Percentiles rank a stretch among this genome's conserved stretches.
phyloP scores from a whole-genome alignment of 345 rosid genomes.

The Populus ilicifolia region DNA sequence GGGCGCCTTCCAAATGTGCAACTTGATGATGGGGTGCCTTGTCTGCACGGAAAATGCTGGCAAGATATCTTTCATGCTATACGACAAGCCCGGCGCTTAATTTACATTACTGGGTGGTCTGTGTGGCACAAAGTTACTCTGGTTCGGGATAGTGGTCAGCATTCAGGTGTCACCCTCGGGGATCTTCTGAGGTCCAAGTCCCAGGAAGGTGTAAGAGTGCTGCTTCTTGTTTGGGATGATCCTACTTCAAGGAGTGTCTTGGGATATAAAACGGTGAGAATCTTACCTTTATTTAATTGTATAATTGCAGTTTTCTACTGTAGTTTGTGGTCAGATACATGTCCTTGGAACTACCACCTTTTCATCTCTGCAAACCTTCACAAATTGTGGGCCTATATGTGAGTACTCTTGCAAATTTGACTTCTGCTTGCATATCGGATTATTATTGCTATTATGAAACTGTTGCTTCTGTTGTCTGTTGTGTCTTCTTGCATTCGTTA shows the following conservation, averaged over 20 bases:
- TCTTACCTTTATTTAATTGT: not conserved
- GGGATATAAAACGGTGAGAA: constrained; percentile 78
- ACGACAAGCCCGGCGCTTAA: constrained; percentile 67
- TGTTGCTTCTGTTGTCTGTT: not conserved
- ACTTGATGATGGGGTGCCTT: constrained; percentile 61
- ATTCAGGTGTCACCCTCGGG: constrained; percentile 54
- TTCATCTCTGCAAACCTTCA: not conserved
- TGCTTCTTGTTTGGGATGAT: constrained; percentile 95
- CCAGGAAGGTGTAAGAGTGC: constrained; percentile 91
- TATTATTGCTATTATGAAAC: not conserved
- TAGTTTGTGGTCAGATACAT: constrained; percentile 3
- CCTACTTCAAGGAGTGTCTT: constrained; percentile 89
- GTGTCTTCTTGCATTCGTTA: not conserved
- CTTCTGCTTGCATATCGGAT: not conserved
- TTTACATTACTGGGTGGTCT: constrained; percentile 95
- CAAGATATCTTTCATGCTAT: constrained; percentile 78
- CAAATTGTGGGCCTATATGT: not conserved
- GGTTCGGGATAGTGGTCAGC: constrained; percentile 52
- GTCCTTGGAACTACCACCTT: not conserved
- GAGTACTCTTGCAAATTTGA: not conserved
- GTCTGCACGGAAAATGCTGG: constrained; percentile 90
- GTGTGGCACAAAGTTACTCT: constrained; percentile 87
- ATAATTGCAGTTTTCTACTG: not conserved
- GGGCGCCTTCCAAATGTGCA: constrained; percentile 59
- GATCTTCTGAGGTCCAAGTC: constrained; percentile 82